phyloP scores from a whole-genome alignment of 2,329 filamentous ascomycete species.

The Ceratocystis cacaofunesta region DNA sequence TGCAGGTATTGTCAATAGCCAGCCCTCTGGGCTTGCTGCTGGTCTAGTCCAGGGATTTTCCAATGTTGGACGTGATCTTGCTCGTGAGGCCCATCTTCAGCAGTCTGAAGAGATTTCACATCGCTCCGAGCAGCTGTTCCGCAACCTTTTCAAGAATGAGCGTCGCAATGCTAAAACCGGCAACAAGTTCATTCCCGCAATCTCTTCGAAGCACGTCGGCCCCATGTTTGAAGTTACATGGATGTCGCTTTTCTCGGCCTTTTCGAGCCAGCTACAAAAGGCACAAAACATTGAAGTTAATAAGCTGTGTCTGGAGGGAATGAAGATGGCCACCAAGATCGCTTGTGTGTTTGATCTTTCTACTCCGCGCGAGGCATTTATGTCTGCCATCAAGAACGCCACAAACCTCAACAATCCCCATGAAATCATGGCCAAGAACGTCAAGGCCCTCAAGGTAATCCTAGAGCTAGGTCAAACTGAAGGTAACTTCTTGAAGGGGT shows the following conservation, averaged over 20 bases:
- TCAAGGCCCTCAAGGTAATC: constrained; percentile 83
- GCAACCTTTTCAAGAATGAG: constrained; percentile 81
- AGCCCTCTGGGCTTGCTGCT: constrained; percentile 58
- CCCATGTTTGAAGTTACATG: constrained; percentile 98
- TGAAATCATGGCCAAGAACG: constrained; percentile 90
- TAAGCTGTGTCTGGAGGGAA: constrained; percentile 82
- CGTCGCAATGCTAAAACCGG: constrained; percentile 58
- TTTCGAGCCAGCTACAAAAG: constrained; percentile 87
- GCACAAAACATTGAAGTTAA: constrained; percentile 86
- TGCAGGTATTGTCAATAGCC: constrained; percentile 44
- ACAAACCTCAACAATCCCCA: constrained; percentile 92
- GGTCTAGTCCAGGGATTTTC: constrained; percentile 79
- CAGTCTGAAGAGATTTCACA: constrained; percentile 83
- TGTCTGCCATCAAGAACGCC: constrained; percentile 80
- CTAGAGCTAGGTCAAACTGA: constrained; percentile 87
- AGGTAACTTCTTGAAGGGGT: constrained; percentile 74
- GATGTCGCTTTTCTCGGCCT: constrained; percentile 96
- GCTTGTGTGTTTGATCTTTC: constrained; percentile 86
- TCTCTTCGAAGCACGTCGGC: constrained; percentile 85
- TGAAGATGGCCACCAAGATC: constrained; percentile 85
- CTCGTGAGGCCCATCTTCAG: constrained; percentile 83
- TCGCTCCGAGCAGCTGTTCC: constrained; percentile 70
- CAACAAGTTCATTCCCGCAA: constrained; percentile 75
- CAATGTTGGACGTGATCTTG: constrained; percentile 79
- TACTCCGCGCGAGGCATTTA: constrained; percentile 88